Evolutionary conservation across 768 basidiomycete species (phyloP).

Genomic region (Suillus weaverae): DNA sequence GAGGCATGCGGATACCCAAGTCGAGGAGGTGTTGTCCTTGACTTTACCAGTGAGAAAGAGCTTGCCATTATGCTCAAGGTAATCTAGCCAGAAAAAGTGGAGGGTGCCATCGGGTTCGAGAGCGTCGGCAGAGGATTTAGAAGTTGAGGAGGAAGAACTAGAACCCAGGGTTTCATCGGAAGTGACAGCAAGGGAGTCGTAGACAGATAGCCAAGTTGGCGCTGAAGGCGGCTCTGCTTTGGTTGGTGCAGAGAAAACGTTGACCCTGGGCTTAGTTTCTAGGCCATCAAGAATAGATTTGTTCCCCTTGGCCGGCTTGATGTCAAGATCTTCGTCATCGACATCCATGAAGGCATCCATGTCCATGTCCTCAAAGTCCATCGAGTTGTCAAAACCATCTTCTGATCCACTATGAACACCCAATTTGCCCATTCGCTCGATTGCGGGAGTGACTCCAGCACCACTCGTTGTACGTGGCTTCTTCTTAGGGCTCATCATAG

Average conservation of each 20-base stretch:
- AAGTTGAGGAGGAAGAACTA: constrained; percentile 36
- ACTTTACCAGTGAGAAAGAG: constrained; percentile 92
- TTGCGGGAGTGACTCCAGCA: constrained; percentile 50
- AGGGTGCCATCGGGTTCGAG: constrained; percentile 84
- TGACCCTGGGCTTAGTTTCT: constrained; percentile 18
- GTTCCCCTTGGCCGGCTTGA: constrained; percentile 35
- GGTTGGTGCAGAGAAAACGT: constrained; percentile 16
- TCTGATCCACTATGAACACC: constrained; percentile 56
- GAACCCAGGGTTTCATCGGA: constrained; percentile 60
- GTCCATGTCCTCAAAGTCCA: constrained; percentile 49
- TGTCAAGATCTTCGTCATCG: constrained; percentile 52
- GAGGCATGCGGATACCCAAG: constrained; percentile 85
- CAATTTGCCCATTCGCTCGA: constrained; percentile 56
- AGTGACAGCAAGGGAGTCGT: constrained; percentile 67
- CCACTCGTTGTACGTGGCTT: constrained; percentile 47
- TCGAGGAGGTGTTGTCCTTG: constrained; percentile 63
- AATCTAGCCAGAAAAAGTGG: constrained; percentile 95
- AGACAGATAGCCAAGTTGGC: constrained; percentile 72
- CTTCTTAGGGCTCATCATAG: constrained; percentile 68
- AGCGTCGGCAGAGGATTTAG: constrained; percentile 48
- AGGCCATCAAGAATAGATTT: constrained; percentile 1
- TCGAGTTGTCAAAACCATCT: constrained; percentile 39
- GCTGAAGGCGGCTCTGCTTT: constrained; percentile 48
- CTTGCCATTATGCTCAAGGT: constrained; percentile 81
- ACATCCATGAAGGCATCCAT: constrained; percentile 61